Evolutionary conservation across 805 yeast genomes (phyloP).

Genomic region (Yarrowia hollandica): DNA sequence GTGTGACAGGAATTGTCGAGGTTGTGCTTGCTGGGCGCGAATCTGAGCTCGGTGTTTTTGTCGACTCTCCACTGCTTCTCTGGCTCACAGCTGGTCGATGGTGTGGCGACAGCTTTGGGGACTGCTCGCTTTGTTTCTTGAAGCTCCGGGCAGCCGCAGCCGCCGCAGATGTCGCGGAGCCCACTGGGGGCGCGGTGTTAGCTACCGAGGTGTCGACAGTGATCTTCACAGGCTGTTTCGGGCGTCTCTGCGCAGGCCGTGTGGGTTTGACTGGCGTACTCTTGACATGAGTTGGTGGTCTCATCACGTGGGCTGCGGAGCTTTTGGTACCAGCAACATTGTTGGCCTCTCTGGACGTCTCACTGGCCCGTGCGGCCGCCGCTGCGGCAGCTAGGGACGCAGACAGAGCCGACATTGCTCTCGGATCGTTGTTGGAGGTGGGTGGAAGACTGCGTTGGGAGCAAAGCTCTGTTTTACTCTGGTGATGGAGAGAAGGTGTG

Average conservation of each 20-base stretch:
- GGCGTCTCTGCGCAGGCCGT: not conserved
- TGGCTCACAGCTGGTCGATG: slow-evolving; percentile 3
- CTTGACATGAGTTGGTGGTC: not conserved
- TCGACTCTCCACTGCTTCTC: slow-evolving; percentile 5
- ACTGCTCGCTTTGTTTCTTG: not conserved
- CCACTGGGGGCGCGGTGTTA: not conserved
- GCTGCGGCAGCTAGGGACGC: slow-evolving; percentile 30
- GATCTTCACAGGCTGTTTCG: slow-evolving; percentile 16
- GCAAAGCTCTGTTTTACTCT: slow-evolving; percentile 18
- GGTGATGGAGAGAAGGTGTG: slow-evolving; percentile 19
- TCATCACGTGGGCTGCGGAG: not conserved
- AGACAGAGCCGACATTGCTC: slow-evolving; percentile 29
- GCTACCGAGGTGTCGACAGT: slow-evolving; percentile 17
- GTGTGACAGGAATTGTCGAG: not conserved
- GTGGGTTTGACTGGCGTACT: not conserved
- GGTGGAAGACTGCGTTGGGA: slow-evolving; percentile 8
- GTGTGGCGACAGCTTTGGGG: not conserved
- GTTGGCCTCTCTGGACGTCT: slow-evolving; percentile 16
- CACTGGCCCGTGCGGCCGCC: slow-evolving; percentile 26
- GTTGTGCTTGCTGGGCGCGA: slow-evolving; percentile 4
- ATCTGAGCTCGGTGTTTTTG: slow-evolving; percentile 1
- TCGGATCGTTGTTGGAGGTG: not conserved
- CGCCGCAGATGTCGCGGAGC: slow-evolving; percentile 10
- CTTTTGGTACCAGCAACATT: not conserved
- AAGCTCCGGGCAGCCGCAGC: slow-evolving; percentile 13